Evolutionary conservation across 352 stramenopile species (phyloP).

Genomic region (Phytophthora pinifolia): DNA sequence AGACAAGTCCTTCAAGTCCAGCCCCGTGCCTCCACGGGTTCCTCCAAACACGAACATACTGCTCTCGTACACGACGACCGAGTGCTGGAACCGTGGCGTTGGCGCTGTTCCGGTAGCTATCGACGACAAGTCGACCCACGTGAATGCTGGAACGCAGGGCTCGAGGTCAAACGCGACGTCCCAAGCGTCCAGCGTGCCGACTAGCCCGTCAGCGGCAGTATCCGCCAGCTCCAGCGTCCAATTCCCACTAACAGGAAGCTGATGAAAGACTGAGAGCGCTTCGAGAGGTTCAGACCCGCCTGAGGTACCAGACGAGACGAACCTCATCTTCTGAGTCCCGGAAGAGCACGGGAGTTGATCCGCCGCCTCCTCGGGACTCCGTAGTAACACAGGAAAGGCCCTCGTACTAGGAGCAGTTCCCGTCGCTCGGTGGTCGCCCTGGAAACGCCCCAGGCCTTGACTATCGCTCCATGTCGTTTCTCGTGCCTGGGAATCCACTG

Average conservation of each 20-base stretch:
- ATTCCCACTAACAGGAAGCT: constrained; percentile 47
- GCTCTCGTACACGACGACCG: constrained; percentile 51
- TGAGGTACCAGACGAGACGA: constrained; percentile 21
- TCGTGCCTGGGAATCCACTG: constrained; percentile 31
- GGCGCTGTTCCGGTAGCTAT: constrained; percentile 38
- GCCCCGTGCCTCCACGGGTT: constrained; percentile 26
- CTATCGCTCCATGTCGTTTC: constrained; percentile 53
- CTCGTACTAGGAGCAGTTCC: constrained; percentile 37
- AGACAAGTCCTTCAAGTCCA: constrained; percentile 53
- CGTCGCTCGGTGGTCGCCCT: constrained; percentile 36
- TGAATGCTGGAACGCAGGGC: constrained; percentile 56
- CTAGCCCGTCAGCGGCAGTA: constrained; percentile 36
- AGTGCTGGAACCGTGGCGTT: constrained; percentile 57
- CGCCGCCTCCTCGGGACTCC: constrained; percentile 42
- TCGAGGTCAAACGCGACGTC: constrained; percentile 51
- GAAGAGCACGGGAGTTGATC: constrained; percentile 22
- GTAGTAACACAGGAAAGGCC: constrained; percentile 54
- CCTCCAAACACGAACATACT: constrained; percentile 78
- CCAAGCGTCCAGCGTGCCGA: constrained; percentile 52
- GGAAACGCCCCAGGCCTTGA: constrained; percentile 22
- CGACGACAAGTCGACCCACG: constrained; percentile 48
- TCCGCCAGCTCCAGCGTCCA: constrained; percentile 65
- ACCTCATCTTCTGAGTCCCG: constrained; percentile 36
- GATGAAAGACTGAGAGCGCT: constrained; percentile 54
- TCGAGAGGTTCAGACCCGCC: constrained; percentile 32